Conservation (phyloP, 257 asterid species). For the Orobanche coerulescens region DNA sequence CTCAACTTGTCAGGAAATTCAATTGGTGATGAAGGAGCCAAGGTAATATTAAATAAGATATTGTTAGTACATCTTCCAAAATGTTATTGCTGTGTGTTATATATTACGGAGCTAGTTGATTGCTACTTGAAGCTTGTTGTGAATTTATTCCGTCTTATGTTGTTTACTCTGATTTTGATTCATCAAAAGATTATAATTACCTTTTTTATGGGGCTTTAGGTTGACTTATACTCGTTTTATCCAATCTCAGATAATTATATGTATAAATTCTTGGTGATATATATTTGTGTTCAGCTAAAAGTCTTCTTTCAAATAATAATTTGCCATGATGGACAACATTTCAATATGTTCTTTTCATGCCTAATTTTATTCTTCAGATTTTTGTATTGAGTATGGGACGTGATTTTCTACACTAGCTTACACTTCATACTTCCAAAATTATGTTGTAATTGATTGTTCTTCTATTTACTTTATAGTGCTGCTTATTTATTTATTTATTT, state of each 20-base stretch:
- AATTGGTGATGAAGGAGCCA: conserved; percentile 95
- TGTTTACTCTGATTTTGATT: no score
- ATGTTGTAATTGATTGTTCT: background rate
- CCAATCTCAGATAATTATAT: no score
- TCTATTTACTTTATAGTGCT: background rate
- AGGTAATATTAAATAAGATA: conserved; percentile 41
- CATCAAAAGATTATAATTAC: no score
- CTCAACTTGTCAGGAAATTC: conserved; percentile 91
- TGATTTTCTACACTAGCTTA: background rate
- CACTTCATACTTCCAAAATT: no score
- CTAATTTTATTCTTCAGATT: background rate
- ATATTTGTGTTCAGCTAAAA: no score
- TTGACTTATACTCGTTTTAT: no score
- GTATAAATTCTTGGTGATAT: no score
- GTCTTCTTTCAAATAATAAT: background rate
- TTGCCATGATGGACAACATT: background rate
- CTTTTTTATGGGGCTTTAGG: no score
- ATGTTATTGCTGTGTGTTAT: background rate
- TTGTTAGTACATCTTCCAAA: conserved; percentile 17
- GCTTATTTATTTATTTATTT: no score
- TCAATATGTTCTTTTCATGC: background rate
- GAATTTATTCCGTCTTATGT: background rate
- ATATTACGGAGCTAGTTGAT: background rate
- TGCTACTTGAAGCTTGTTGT: background rate
- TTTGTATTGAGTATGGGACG: background rate